Conservation (phyloP, 1,284 basidiomycete species). For the Pulveroboletus sp. region DNA sequence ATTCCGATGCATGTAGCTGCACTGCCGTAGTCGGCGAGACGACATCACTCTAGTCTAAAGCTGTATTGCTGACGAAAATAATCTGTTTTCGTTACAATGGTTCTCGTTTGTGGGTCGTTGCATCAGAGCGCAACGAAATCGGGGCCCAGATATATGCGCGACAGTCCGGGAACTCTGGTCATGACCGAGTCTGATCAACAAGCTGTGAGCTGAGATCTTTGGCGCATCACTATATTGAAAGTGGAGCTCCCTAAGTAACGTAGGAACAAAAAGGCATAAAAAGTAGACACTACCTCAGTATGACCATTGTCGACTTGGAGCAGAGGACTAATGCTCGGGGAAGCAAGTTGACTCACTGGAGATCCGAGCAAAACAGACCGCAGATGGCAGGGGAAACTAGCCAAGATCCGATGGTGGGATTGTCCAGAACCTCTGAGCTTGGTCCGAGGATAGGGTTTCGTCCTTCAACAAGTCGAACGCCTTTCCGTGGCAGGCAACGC, state of each 20-base stretch:
- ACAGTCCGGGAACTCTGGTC: background rate
- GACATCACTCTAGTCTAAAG: too few relatives aligned
- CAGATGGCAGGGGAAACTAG: background rate
- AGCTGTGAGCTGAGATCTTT: too few relatives aligned
- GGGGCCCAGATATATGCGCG: background rate
- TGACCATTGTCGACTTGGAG: background rate
- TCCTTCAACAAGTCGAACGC: background rate
- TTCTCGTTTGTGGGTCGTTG: too few relatives aligned
- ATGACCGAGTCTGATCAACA: background rate
- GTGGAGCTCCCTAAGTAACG: background rate
- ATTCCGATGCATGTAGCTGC: too few relatives aligned
- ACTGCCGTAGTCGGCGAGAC: too few relatives aligned
- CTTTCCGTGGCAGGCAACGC: too few relatives aligned
- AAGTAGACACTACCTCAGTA: too few relatives aligned
- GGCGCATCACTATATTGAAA: background rate
- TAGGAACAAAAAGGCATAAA: background rate
- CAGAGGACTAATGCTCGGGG: background rate
- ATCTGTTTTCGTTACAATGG: too few relatives aligned
- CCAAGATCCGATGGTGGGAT: background rate
- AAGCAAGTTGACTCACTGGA: background rate
- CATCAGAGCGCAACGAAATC: too few relatives aligned
- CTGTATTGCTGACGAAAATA: too few relatives aligned
- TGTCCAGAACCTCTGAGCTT: background rate
- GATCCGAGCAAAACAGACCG: background rate
- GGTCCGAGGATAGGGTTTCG: background rate